Base-by-base conservation (phyloP, 1,139 yeast species). In the Meyerozyma elateridarum region DNA sequence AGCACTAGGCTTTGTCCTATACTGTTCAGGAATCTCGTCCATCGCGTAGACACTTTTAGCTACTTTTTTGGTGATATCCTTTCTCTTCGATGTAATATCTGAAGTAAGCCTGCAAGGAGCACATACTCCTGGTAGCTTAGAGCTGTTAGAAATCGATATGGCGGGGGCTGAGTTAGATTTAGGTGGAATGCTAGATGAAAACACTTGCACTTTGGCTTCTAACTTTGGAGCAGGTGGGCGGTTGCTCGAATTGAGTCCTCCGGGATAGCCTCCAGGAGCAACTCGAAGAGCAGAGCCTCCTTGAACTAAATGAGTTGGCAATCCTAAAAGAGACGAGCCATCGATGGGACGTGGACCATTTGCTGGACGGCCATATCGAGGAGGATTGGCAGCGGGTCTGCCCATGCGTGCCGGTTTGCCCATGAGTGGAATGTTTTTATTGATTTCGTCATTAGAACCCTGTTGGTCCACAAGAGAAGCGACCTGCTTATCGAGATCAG, bases 1-100 rank as follows among this genome's bases (percentile, higher is more conserved):
- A 31, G 78, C 70, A 8, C 79, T 70, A 1, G 98, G 98, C 51
- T 89, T 91, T 8, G 78, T 72, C 45, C 95, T 71, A 54, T 74
- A 87, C 52, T 83, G 87, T 37, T 76, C 85, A 0, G 97, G 97
- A 25, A 89, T 87, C 46, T 89, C 96, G 28, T 81, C 87, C 25
- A 76, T 49, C 2, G 77, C 59, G 45, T 79, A 81, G 3, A 78
- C 73, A 41, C 72, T 77, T 48, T 79, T 80, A 6, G 78, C 68
- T 14, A 70, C 70, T 44, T 70, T 56, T 34, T 55, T 58, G 8
- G 36, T 35, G n/a, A 39, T 29, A 4, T 56, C 61, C 22, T 46
- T 52, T 25, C 53, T 52, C 18, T 56, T 48, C 8, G 27, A 15
- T 8, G 27, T 15, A 2, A 17, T 18, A 13, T 24, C 27, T 4